These are phyloP conservation scores for Asterochloris erici DNA, from an alignment of 139 green algal species.

Conservation along the genomic window DNA sequence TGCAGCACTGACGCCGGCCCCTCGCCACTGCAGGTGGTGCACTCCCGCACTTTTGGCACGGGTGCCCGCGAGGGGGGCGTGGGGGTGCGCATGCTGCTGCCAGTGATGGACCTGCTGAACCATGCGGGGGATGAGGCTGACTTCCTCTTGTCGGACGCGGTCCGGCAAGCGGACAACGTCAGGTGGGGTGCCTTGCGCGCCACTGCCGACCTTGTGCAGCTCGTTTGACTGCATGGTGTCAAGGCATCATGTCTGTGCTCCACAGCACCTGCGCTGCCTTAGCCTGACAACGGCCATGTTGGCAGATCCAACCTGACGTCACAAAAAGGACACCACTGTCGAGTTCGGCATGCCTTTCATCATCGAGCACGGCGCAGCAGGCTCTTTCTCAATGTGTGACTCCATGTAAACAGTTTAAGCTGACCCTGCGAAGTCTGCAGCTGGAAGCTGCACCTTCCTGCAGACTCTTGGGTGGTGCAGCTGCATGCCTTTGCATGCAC, in stretches of 20 bases:
- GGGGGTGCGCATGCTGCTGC: conserved; percentile 70
- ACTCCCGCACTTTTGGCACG: conserved; percentile 72
- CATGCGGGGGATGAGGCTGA: conserved; percentile 62
- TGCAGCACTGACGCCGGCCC: too few species aligned
- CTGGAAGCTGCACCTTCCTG: too few species aligned
- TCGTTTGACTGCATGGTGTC: background rate
- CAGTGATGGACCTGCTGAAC: conserved; percentile 79
- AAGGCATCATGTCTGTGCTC: background rate
- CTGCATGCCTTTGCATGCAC: too few species aligned
- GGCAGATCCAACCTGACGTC: background rate
- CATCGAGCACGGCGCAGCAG: background rate
- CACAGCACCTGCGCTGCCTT: background rate
- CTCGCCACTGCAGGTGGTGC: conserved; percentile 49
- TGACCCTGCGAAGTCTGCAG: too few species aligned
- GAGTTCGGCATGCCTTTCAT: background rate
- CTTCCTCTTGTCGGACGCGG: conserved; percentile 12
- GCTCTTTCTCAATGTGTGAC: too few species aligned
- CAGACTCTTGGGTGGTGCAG: too few species aligned
- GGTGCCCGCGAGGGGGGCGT: conserved; percentile 49
- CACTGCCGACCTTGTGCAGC: background rate
- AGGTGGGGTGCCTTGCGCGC: conserved; percentile 18
- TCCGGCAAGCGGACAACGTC: conserved; percentile 27
- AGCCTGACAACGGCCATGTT: background rate
- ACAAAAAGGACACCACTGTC: background rate
- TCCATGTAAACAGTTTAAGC: too few species aligned